Evolutionary conservation across 2,329 filamentous ascomycete species (phyloP).

Genomic region (Elsinoe fawcettii): DNA sequence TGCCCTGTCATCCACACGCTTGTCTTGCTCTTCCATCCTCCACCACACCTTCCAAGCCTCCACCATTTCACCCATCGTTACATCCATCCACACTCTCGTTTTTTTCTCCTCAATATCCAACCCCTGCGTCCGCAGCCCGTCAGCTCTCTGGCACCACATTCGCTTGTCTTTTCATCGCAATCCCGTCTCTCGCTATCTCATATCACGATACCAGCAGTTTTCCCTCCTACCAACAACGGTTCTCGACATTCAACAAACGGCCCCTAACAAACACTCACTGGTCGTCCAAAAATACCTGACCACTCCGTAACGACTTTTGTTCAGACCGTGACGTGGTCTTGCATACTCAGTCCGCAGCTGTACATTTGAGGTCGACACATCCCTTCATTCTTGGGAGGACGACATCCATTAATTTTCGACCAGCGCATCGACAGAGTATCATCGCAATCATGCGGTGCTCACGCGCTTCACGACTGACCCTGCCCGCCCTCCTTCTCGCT

Average conservation of each 20-base stretch:
- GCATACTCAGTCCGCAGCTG: background rate
- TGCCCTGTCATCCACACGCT: conserved; percentile 1
- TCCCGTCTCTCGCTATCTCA: conserved; percentile 9
- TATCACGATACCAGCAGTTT: background rate
- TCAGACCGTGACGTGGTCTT: conserved; percentile 4
- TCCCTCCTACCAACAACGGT: conserved; percentile 10
- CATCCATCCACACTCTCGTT: conserved; percentile 8
- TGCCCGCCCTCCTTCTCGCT: conserved; percentile 27
- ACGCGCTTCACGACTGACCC: conserved; percentile 19
- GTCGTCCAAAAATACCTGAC: conserved; percentile 13
- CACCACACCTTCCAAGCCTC: conserved; percentile 1
- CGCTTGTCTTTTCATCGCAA: conserved; percentile 3
- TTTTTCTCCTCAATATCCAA: background rate
- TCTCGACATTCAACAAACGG: conserved; percentile 11
- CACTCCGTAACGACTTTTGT: conserved; percentile 7
- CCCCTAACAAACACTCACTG: conserved; percentile 10
- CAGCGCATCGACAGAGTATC: background rate
- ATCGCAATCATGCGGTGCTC: conserved; percentile 24
- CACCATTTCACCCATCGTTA: background rate
- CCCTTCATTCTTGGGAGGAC: background rate
- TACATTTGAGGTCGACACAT: conserved; percentile 5
- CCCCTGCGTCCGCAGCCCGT: background rate
- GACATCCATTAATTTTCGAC: background rate
- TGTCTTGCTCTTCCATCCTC: background rate
- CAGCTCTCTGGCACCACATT: background rate